Evolutionary conservation across 768 basidiomycete species (phyloP), one percentile per base, ranked within the genome.

Genomic region (Leccinum subtestaceum): DNA sequence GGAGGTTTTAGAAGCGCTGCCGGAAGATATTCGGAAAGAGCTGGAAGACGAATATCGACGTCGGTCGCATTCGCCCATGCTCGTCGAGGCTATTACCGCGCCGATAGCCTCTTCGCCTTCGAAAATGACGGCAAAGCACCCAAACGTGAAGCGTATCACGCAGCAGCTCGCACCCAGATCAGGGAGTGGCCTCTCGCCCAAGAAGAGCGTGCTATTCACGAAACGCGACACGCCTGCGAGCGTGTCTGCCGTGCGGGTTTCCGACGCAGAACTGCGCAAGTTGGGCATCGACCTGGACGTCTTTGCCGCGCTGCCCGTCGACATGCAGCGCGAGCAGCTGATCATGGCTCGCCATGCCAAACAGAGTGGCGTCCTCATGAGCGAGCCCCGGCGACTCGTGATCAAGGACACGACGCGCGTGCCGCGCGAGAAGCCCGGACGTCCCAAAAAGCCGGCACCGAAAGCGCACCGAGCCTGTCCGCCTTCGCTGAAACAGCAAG

Each of bases 281-380:
- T 77, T 95, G 23, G 84, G 81, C 11, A 83, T 98, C 65, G 93
- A 95, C 68, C 84, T 84, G 0, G 83, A 80, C 7, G 85, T 91
- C 6, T 95, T 91, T 64, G 74, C 72, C 0, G 75, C 72, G 32
- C 71, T 98, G 3, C 93, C 92, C 0, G 71, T 73, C 1, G 79
- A 83, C 23, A 69, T 93, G 46, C 89, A 93, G 67, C 81, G 84
- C 52, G 93, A 96, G 65, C 87, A 90, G 60, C 74, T 95, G 29
- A 76, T 81, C n/a, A 74, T 77, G 51, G 82, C 82, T 21, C 78
- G 88, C 19, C 74, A 85, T 21, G 66, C 81, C 36, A 80, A 80
- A 63, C 58, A 74, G 64, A 19, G 76, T 70, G 48, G 75, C 67
- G 25, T 74, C 71, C 4, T 63, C 0, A 48, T 48, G 25, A 70